These are phyloP conservation scores for Zygoascus flipseniorum DNA, from an alignment of 805 yeast genomes.

Conservation along the genomic window DNA sequence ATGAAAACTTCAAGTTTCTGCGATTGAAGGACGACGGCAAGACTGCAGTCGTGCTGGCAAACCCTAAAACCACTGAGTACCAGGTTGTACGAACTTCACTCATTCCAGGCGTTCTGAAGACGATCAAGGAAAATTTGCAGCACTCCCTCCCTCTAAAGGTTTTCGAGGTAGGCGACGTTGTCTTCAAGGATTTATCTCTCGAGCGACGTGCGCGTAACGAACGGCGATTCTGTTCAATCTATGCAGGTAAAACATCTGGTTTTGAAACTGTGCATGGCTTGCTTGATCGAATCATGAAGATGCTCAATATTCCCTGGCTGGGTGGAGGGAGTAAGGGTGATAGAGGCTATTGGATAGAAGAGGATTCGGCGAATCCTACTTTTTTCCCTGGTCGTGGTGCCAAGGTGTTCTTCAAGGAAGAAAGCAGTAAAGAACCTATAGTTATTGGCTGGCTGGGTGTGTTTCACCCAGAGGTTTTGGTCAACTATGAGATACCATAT, in stretches of 20 bases:
- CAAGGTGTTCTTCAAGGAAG: slow-evolving; percentile 62
- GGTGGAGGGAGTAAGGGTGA: slow-evolving; percentile 38
- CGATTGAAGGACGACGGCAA: slow-evolving; percentile 64
- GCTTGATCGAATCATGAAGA: slow-evolving; percentile 90
- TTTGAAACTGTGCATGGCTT: slow-evolving; percentile 93
- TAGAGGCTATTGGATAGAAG: slow-evolving; percentile 53
- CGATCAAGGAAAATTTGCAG: slow-evolving; percentile 91
- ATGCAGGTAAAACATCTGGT: slow-evolving; percentile 91
- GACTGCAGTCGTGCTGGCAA: slow-evolving; percentile 82
- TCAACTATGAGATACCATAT: slow-evolving; percentile 78
- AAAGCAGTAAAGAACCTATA: slow-evolving; percentile 29
- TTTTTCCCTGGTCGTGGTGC: slow-evolving; percentile 97
- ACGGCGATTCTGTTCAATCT: slow-evolving; percentile 91
- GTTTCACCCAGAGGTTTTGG: slow-evolving; percentile 88
- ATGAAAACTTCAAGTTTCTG: slow-evolving; percentile 88
- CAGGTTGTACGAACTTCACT: slow-evolving; percentile 96
- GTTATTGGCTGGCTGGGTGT: slow-evolving; percentile 81
- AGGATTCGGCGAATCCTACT: slow-evolving; percentile 37
- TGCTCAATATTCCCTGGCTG: slow-evolving; percentile 78
- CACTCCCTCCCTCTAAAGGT: slow-evolving; percentile 92
- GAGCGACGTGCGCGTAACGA: slow-evolving; percentile 90
- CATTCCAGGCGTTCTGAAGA: slow-evolving; percentile 89
- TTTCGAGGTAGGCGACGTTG: slow-evolving; percentile 93
- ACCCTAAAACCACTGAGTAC: slow-evolving; percentile 94
- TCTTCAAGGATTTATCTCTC: slow-evolving; percentile 63